phyloP scores from a whole-genome alignment of 23 red algal species.

The Pyropia yezoensis region DNA sequence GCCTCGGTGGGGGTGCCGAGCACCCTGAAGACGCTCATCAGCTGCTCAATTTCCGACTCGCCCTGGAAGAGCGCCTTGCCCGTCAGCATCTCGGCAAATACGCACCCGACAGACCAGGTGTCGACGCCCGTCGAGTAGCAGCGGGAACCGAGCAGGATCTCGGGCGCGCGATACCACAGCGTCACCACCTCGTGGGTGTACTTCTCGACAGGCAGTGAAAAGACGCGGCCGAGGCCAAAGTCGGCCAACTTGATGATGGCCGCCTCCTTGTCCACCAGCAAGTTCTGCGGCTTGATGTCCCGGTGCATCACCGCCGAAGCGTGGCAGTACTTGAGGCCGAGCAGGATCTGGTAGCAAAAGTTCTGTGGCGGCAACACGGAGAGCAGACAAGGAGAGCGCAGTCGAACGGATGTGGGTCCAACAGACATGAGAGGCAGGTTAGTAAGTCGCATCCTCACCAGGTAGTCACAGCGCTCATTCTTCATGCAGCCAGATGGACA shows the following conservation, averaged over 20 bases:
- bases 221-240: conserved; percentile 88
- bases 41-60: conserved; percentile 91
- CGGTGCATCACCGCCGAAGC: conserved; percentile 77
- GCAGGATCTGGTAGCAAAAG: conserved; percentile 84
- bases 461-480: too few relatives aligned
- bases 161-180: conserved; percentile 96
- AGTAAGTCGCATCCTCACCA: too few relatives aligned
- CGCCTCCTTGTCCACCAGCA: conserved; percentile 69
- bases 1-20: conserved; percentile 69
- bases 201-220: conserved; percentile 79
- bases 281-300: conserved; percentile 98
- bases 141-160: conserved; percentile 83
- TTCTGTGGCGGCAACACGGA: conserved; percentile 1
- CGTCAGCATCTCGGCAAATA: conserved; percentile 89
- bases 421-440: too few relatives aligned
- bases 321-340: conserved; percentile 84
- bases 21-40: conserved; percentile 84
- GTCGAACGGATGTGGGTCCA: too few relatives aligned
- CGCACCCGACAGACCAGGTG: conserved; percentile 91
- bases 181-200: conserved; percentile 99
- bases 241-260: conserved; percentile 90
- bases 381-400: too few relatives aligned
- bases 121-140: conserved; percentile 96
- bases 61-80: conserved; percentile 81
- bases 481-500: neutral